These are phyloP conservation scores for Termitomyces sp. DNA, from an alignment of 768 basidiomycete genomes.

Conservation along the genomic window DNA sequence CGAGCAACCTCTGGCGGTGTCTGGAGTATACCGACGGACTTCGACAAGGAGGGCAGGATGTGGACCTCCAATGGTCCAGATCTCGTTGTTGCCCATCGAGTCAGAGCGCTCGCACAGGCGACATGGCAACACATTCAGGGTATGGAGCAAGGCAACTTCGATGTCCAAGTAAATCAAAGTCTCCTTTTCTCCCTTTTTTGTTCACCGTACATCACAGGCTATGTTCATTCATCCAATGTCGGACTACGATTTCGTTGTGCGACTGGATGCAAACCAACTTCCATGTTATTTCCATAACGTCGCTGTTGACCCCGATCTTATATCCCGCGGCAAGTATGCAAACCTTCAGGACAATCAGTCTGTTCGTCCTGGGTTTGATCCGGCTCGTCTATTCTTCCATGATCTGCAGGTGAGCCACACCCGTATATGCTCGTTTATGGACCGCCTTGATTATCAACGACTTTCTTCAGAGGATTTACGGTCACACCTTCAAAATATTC, in stretches of 20 bases:
- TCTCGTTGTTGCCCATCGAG: constrained; percentile 64
- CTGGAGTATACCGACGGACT: constrained; percentile 77
- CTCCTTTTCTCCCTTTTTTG: not conserved
- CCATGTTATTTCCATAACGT: constrained; percentile 77
- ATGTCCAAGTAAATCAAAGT: constrained; percentile 49
- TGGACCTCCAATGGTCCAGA: constrained; percentile 74
- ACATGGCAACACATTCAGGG: constrained; percentile 56
- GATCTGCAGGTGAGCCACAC: constrained; percentile 59
- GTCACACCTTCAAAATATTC: constrained; percentile 79
- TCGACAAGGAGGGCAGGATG: constrained; percentile 64
- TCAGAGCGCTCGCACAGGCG: constrained; percentile 70
- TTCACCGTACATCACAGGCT: constrained; percentile 35
- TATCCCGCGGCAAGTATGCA: constrained; percentile 41
- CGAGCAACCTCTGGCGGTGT: constrained; percentile 34
- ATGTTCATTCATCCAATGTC: constrained; percentile 79
- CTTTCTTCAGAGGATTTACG: constrained; percentile 52
- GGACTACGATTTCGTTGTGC: constrained; percentile 83
- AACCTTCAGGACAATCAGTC: constrained; percentile 32
- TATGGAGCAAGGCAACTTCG: constrained; percentile 41
- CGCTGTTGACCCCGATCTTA: constrained; percentile 38
- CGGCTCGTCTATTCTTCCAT: constrained; percentile 49
- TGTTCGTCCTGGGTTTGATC: constrained; percentile 39
- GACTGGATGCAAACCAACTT: constrained; percentile 57
- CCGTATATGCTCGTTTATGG: constrained; percentile 10
- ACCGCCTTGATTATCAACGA: not conserved